These are phyloP conservation scores for Scorias spongiosa DNA, from an alignment of 2,329 filamentous ascomycete species.

Conservation along the genomic window DNA sequence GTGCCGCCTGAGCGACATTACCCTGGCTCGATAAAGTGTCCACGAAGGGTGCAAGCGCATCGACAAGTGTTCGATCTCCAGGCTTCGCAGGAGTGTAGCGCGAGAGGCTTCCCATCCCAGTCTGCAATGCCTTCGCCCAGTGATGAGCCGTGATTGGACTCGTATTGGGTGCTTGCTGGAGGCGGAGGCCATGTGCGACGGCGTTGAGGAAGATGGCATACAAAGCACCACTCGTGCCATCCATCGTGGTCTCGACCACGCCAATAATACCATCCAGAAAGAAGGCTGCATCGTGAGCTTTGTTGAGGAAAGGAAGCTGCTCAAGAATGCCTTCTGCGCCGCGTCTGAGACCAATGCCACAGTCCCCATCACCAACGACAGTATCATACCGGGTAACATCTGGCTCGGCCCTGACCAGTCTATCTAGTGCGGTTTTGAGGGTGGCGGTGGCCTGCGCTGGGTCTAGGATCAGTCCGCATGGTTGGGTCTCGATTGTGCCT, in stretches of 20 bases:
- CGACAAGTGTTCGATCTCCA: constrained; percentile 80
- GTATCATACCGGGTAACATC: constrained; percentile 57
- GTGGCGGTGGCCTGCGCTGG: constrained; percentile 34
- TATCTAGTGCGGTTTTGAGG: constrained; percentile 41
- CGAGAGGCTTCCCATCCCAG: constrained; percentile 54
- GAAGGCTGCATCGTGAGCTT: constrained; percentile 36
- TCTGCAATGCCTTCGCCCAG: constrained; percentile 54
- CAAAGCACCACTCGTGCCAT: constrained; percentile 60
- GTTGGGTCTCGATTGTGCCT: constrained; percentile 28
- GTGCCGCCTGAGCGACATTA: constrained; percentile 56
- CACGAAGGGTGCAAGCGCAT: constrained; percentile 80
- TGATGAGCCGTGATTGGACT: constrained; percentile 26
- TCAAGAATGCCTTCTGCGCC: constrained; percentile 54
- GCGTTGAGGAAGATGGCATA: constrained; percentile 86
- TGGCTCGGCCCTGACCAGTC: constrained; percentile 48
- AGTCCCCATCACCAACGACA: constrained; percentile 80
- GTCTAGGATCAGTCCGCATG: constrained; percentile 42
- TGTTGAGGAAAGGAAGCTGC: constrained; percentile 26
- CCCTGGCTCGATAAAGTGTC: constrained; percentile 50
- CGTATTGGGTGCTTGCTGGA: constrained; percentile 30
- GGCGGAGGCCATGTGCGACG: constrained; percentile 51
- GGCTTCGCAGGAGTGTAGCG: constrained; percentile 81
- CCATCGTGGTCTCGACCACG: constrained; percentile 55
- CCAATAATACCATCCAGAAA: constrained; percentile 46
- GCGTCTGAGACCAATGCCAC: constrained; percentile 70